These are phyloP conservation scores for Irpex sp. DNA, from an alignment of 1,284 basidiomycete species.

Conservation along the genomic window DNA sequence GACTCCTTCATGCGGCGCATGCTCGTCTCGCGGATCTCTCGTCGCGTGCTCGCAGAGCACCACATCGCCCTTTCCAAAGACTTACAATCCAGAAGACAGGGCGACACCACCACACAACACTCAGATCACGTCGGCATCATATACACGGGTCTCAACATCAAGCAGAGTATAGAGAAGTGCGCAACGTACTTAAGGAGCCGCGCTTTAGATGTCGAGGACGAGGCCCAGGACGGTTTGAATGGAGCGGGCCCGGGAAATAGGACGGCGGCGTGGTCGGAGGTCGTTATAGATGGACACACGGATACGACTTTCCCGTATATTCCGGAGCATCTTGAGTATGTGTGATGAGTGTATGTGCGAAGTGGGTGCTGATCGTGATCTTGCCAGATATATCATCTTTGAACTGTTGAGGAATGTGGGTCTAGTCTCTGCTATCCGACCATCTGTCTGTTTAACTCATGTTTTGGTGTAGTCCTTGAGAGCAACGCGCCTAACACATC, in stretches of 20 bases:
- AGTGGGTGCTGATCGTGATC: neutral
- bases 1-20: conserved; percentile 90
- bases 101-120: conserved; percentile 15
- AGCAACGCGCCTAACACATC: conserved; percentile 54
- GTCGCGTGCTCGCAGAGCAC: conserved; percentile 86
- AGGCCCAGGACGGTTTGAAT: conserved; percentile 6
- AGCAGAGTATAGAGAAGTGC: conserved; percentile 70
- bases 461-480: conserved; percentile 55
- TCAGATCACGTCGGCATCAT: conserved; percentile 85
- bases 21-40: conserved; percentile 87
- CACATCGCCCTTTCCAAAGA: conserved; percentile 80
- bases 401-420: conserved; percentile 85
- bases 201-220: conserved; percentile 42
- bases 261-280: conserved; percentile 51
- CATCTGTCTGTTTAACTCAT: neutral
- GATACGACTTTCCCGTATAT: conserved; percentile 82
- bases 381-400: conserved; percentile 77
- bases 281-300: conserved; percentile 72
- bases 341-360: conserved; percentile 8
- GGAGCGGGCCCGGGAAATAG: conserved; percentile 23
- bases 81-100: conserved; percentile 34
- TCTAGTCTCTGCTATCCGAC: conserved; percentile 9
- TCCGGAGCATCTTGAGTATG: conserved; percentile 82
- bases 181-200: conserved; percentile 53
- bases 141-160: conserved; percentile 71